phyloP scores from a whole-genome alignment of 2,329 filamentous ascomycete species.

The Achaetomium macrosporum region DNA sequence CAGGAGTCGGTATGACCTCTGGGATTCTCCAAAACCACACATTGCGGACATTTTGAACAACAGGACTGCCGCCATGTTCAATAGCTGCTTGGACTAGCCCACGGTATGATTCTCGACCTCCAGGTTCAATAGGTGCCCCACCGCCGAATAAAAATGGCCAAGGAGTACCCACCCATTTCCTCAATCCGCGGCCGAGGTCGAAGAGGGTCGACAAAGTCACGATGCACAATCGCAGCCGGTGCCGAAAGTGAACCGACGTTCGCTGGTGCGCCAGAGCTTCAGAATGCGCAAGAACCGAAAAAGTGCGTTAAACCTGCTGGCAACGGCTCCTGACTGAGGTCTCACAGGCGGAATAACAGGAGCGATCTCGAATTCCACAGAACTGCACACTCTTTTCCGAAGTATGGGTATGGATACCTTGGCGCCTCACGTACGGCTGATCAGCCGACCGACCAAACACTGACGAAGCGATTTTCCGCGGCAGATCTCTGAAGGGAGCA shows the following conservation, averaged over 20 bases:
- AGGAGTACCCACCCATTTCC: slow-evolving; percentile 10
- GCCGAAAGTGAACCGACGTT: neutral
- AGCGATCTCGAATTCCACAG: slow-evolving; percentile 16
- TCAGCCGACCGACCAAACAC: slow-evolving; percentile 1
- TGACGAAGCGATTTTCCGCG: neutral
- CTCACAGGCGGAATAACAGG: slow-evolving; percentile 7
- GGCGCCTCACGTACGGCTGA: neutral
- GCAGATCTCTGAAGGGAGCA: slow-evolving; percentile 19
- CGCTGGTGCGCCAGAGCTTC: slow-evolving; percentile 1
- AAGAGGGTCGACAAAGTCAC: slow-evolving; percentile 8
- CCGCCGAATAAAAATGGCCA: slow-evolving; percentile 2
- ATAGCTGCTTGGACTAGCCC: neutral
- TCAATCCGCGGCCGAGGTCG: slow-evolving; percentile 1
- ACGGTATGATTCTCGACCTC: neutral
- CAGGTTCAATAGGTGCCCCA: slow-evolving; percentile 4
- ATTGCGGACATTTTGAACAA: neutral
- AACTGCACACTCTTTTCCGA: slow-evolving; percentile 21
- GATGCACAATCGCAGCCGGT: neutral
- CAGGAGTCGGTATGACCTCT: too few relatives aligned
- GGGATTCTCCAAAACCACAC: neutral
- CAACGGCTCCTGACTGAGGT: neutral
- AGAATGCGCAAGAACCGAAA: slow-evolving; percentile 20
- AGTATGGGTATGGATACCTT: slow-evolving; percentile 22
- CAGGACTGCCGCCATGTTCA: neutral
- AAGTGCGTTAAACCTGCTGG: slow-evolving; percentile 1